Base-by-base conservation (phyloP, 176 grass and related monocot species). In the Aegilops longissima region DNA sequence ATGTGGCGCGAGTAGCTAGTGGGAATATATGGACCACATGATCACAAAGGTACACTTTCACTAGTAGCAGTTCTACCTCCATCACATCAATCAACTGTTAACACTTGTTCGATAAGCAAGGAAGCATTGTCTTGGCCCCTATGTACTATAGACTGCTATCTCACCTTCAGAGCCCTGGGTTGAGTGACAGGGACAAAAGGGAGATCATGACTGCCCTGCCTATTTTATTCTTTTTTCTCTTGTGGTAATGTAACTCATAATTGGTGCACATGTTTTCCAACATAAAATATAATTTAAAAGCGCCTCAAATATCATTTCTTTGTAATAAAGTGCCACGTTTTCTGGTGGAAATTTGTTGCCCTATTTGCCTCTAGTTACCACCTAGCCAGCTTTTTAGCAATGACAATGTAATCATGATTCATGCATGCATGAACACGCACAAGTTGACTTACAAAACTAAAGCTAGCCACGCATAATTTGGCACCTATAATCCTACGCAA, bases 81-180 rank as follows among this genome's bases (percentile, higher is more conserved):
- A 73, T 73, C 83, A 83, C 66, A 80, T 90, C 89, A 90, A 74
- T 87, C 80, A 73, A 64, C 85, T 66, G 51, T 73, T 62, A 66
- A 66, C 79, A 79, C 40, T 64, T 52, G 52, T 44, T 25, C 17
- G 79, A 24, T 80, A 62, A 62, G 44, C 44, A 82, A 39, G 71
- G 83, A 77, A 39, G 9, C 72, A 65, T 65, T 54, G 44, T 9
- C 4, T 63, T 64, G 72, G 64, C 54, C 88, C 84, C 79, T 78
- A 72, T 84, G 36, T 38, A 38, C 6, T 38, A 45, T 4, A 12
- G 42, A 45, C 11, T 12, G 11, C 3, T 12, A 45, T 75, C 65
- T 78, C 40, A 89, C 76, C 67, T 45, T 33, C 11, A 42, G 52
- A 84, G 38, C 35, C 18, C 31, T 74, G 52, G 34, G 65, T 9